These are phyloP conservation scores for Aplosporella prunicola DNA, from an alignment of 2,329 filamentous ascomycete genomes.

Conservation along the genomic window DNA sequence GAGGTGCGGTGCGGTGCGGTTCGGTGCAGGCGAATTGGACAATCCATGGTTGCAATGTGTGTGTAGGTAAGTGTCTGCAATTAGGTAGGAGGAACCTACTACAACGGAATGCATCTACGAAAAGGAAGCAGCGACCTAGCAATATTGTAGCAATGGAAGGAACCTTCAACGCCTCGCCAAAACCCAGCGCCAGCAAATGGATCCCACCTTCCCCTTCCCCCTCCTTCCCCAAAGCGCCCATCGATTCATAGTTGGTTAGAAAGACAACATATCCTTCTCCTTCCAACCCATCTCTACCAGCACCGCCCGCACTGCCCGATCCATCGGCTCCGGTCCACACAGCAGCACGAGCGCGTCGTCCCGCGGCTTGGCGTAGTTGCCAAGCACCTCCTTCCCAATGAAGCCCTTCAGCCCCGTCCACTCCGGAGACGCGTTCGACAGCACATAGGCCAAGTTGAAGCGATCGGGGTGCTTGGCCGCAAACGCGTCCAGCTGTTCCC, in stretches of 20 bases:
- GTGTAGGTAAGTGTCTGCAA: no score
- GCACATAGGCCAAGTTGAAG: slow-evolving; percentile 58
- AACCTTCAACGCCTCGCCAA: no score
- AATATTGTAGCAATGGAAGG: not conserved
- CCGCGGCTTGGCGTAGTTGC: slow-evolving; percentile 42
- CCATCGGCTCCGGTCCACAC: slow-evolving; percentile 69
- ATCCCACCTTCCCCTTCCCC: no score
- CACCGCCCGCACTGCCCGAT: slow-evolving; percentile 53
- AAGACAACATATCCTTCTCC: slow-evolving; percentile 66
- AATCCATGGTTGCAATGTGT: no score
- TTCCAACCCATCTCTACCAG: slow-evolving; percentile 58
- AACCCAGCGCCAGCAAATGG: no score
- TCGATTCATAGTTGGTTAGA: slow-evolving; percentile 36
- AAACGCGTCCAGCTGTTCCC: slow-evolving; percentile 59
- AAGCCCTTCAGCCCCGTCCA: slow-evolving; percentile 64
- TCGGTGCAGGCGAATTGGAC: no score
- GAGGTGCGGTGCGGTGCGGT: no score
- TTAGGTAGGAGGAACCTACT: no score
- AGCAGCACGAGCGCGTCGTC: slow-evolving; percentile 57
- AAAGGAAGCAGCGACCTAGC: no score
- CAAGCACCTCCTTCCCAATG: slow-evolving; percentile 54
- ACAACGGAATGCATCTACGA: no score
- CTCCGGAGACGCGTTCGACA: slow-evolving; percentile 51
- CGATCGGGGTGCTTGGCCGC: slow-evolving; percentile 43
- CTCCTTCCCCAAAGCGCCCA: no score